Conservation (phyloP, 257 asterid species). For the Solanum infundibuliforme region DNA sequence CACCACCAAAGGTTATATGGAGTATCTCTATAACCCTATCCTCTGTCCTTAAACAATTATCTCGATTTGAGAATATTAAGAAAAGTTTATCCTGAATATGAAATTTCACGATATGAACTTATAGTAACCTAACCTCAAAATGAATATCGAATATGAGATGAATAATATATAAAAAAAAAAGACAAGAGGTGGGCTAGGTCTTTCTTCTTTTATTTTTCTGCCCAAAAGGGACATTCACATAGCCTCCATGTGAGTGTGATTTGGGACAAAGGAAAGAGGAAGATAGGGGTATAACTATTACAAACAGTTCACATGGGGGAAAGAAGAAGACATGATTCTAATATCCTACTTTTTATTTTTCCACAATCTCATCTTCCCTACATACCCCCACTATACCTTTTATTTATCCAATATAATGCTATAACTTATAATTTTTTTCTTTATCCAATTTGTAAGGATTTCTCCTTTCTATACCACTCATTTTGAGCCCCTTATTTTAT, state of each 20-base stretch:
- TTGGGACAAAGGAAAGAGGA: conserved; percentile 42
- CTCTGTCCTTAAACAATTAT: rapidly evolving
- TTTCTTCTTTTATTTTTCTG: background rate
- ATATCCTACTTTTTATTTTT: conserved; percentile 18
- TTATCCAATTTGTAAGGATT: background rate
- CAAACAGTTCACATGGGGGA: conserved; percentile 58
- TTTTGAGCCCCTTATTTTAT: background rate
- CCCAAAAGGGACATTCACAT: conserved; percentile 15
- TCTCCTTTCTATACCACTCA: background rate
- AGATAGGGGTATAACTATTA: conserved; percentile 13
- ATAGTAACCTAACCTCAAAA: background rate
- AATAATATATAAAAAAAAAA: background rate
- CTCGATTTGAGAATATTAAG: background rate
- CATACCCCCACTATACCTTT: background rate
- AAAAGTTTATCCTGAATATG: background rate
- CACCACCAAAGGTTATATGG: background rate
- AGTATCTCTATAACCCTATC: background rate
- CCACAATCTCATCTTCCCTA: conserved; percentile 23
- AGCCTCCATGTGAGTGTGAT: conserved; percentile 47
- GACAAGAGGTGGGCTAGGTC: background rate
- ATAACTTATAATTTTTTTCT: background rate
- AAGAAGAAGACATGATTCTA: conserved; percentile 17
- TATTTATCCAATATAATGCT: background rate
- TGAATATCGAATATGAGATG: background rate
- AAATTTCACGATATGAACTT: background rate